Evolutionary conservation across 148 eudicot species (phyloP).

Genomic region (Nyssa sinensis): DNA sequence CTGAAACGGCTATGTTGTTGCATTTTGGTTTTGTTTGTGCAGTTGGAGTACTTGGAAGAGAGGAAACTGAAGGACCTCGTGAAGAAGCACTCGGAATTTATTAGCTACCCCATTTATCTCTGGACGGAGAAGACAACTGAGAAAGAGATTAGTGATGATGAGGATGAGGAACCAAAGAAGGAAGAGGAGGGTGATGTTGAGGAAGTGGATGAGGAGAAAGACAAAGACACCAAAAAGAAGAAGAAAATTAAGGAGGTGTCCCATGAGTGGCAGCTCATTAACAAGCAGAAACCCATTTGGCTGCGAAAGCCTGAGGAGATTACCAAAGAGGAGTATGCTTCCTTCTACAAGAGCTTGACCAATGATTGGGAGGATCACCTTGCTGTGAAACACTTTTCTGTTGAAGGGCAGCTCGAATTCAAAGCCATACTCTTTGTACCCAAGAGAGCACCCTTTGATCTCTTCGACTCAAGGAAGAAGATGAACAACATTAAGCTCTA

Average conservation of each 20-base stretch:
- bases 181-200: conserved; percentile 16
- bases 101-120: conserved; percentile 24
- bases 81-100: conserved; percentile 13
- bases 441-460: conserved; percentile 24
- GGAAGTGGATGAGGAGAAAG: conserved; percentile 15
- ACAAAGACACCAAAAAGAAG: conserved; percentile 6
- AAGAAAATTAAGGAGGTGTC: conserved; percentile 11
- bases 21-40: neutral
- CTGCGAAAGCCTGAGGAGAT: conserved; percentile 31
- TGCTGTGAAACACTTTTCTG: conserved; percentile 26
- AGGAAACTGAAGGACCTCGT: conserved; percentile 19
- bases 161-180: conserved; percentile 16
- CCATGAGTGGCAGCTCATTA: conserved; percentile 17
- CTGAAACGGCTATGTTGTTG: too few species aligned
- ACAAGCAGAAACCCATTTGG: conserved; percentile 36
- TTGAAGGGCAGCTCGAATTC: conserved; percentile 31
- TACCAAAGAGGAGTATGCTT: conserved; percentile 26
- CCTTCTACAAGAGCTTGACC: conserved; percentile 32
- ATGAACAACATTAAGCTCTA: conserved; percentile 30
- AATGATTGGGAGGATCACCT: conserved; percentile 34
- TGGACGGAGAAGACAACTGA: conserved; percentile 12
- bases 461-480: conserved; percentile 26
- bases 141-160: conserved; percentile 20
- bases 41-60: conserved; percentile 19
- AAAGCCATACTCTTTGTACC: conserved; percentile 28